Conservation (phyloP, 345 rosid species). For the Eucalyptus caleyi region DNA sequence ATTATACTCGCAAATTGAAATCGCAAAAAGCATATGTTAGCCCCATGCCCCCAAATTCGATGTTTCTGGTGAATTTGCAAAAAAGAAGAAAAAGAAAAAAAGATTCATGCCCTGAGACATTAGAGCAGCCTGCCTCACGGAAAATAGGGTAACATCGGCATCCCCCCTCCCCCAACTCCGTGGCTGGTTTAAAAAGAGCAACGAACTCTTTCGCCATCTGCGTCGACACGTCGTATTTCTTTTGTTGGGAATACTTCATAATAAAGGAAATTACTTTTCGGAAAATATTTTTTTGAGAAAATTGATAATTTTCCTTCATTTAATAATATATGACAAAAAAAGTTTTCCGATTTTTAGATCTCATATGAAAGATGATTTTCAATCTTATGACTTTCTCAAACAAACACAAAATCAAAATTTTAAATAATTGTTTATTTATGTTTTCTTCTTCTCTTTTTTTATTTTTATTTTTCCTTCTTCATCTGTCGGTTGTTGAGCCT, state of each 20-base stretch:
- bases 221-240: not conserved
- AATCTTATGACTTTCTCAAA: not conserved
- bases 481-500: accelerated
- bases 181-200: not conserved
- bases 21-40: not conserved
- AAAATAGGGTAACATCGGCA: not conserved
- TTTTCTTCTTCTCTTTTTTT: no score
- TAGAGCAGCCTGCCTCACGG: not conserved
- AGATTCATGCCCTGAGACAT: not conserved
- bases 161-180: no score
- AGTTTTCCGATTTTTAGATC: not conserved
- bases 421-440: no score
- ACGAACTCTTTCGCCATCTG: not conserved
- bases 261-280: no score
- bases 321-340: no score
- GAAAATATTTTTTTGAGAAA: no score
- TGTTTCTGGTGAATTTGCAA: not conserved
- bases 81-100: no score
- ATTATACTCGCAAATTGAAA: not conserved
- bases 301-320: no score
- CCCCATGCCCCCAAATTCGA: not conserved
- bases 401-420: not conserved
- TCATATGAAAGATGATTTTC: no score
- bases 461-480: no score
- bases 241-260: not conserved